Base-by-base conservation (phyloP, 305 asterid genomes). In the Solanum hybrid region DNA sequence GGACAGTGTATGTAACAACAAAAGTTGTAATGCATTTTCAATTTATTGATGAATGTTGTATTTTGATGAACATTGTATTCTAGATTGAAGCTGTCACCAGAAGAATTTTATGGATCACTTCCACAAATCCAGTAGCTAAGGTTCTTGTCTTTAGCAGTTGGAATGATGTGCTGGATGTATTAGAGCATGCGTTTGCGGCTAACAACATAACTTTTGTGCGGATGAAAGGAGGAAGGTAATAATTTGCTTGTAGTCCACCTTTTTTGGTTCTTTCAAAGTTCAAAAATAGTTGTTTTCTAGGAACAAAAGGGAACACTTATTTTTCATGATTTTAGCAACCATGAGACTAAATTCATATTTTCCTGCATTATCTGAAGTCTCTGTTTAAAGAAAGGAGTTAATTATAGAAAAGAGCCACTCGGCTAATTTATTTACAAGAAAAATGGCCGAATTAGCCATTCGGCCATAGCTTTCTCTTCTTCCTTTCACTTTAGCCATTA, bases 181-280 rank as follows among this genome's bases (percentile, higher is more conserved):
- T 97, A 88, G 98, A 95, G 90, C 99, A 97, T 92, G 99, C 99
- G 73, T 95, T 97, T 88, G 84, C 91, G 60, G 95, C 99, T 89
- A 97, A 97, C 91, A 71, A 75, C 89, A 95, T 97, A 92, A 96
- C 95, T 93, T 94, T 91, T 87, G 89, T 95, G 87, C 92, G 99
- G 93, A 97, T 97, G 99, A 94, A 95, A 92, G 99, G 99, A 86
- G 99, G 99, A 93, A 97, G 99, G 99, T 96, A 86, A 72, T 86
- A 73, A 82, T 89, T 91, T 81, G 32, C 31, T 51, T 84, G 75
- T 19, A 84, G 78, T 69, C 27, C 86, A 8, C 37, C 60, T 19
- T 15, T 56, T 66, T 90, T 88, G 10, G 17, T 71, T 78, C 69
- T 76, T 72, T 31, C 26, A 35, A 31, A 84, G 87, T 84, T 84